Conservation (phyloP, 73 alveolate species). For the Blepharisma stoltei region DNA sequence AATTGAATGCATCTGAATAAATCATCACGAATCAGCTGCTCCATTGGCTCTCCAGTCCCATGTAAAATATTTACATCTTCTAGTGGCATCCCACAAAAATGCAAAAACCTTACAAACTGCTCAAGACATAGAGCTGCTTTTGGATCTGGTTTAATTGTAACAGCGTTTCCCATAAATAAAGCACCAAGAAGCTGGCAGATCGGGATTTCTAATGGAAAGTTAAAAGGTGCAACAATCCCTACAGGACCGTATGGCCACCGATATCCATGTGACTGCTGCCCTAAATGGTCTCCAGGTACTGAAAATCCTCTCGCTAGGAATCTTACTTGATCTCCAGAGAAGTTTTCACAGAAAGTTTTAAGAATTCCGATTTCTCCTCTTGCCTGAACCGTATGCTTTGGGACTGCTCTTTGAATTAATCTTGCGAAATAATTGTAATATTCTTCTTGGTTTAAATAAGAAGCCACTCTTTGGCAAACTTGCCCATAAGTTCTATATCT, state of each 20-base stretch:
- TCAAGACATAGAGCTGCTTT: slow-evolving; percentile 81
- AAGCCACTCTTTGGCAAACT: slow-evolving; percentile 70
- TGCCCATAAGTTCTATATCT: slow-evolving; percentile 85
- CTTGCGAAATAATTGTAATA: slow-evolving; percentile 68
- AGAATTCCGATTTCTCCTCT: slow-evolving; percentile 58
- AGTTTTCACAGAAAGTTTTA: slow-evolving; percentile 77
- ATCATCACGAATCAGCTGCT: slow-evolving; percentile 38
- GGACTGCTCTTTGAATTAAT: slow-evolving; percentile 71
- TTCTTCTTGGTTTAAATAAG: slow-evolving; percentile 56
- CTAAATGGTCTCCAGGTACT: slow-evolving; percentile 79
- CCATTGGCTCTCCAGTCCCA: slow-evolving; percentile 64
- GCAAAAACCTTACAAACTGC: slow-evolving; percentile 78
- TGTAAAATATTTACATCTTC: slow-evolving; percentile 32
- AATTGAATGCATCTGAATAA: slow-evolving; percentile 53
- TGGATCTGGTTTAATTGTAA: slow-evolving; percentile 73
- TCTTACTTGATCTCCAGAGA: slow-evolving; percentile 86
- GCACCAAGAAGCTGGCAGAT: slow-evolving; percentile 76
- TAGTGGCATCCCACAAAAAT: slow-evolving; percentile 46
- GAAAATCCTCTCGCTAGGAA: slow-evolving; percentile 56
- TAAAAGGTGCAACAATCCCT: slow-evolving; percentile 87
- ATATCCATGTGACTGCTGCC: slow-evolving; percentile 71
- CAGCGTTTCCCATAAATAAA: slow-evolving; percentile 69
- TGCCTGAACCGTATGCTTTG: slow-evolving; percentile 72
- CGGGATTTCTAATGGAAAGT: slow-evolving; percentile 93
- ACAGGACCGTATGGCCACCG: slow-evolving; percentile 84